Evolutionary conservation across 257 asterid genomes (phyloP).

Genomic region (Lycium ferocissimum): DNA sequence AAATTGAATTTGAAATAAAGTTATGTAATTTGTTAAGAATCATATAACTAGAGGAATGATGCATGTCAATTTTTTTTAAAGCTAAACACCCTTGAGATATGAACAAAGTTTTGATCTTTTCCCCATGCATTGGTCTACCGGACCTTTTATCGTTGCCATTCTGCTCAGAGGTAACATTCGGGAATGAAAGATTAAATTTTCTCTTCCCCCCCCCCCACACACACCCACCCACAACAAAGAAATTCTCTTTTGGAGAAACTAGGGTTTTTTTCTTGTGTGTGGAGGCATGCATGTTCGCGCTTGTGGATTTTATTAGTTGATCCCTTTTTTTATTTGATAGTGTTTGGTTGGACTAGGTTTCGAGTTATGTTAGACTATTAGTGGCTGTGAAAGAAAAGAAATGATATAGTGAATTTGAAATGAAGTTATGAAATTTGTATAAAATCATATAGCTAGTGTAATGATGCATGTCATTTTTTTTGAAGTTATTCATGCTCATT

Average conservation of each 20-base stretch:
- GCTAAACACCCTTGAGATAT: background rate
- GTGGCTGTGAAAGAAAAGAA: too few species aligned
- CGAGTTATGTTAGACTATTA: too few species aligned
- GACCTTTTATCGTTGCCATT: too few species aligned
- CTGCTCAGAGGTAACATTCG: too few species aligned
- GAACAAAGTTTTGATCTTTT: too few species aligned
- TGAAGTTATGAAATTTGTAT: background rate
- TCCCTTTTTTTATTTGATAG: too few species aligned
- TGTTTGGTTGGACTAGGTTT: too few species aligned
- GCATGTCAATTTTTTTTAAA: background rate
- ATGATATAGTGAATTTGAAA: background rate
- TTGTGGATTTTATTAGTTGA: background rate
- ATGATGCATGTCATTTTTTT: background rate
- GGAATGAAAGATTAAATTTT: too few species aligned
- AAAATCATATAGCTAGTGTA: background rate
- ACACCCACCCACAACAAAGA: too few species aligned
- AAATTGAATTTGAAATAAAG: background rate
- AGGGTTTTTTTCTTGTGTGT: background rate
- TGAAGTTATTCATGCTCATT: background rate
- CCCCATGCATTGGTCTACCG: too few species aligned
- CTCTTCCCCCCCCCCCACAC: too few species aligned
- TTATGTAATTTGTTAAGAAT: background rate
- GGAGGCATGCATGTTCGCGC: background rate
- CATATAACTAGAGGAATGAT: background rate
- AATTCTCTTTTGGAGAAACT: too few species aligned